A percentile compares a stretch with the other conserved stretches of the same genome.
Evolutionary conservation across 345 rosid species (phyloP).

Genomic region (Rhodomyrtus tomentosa): DNA sequence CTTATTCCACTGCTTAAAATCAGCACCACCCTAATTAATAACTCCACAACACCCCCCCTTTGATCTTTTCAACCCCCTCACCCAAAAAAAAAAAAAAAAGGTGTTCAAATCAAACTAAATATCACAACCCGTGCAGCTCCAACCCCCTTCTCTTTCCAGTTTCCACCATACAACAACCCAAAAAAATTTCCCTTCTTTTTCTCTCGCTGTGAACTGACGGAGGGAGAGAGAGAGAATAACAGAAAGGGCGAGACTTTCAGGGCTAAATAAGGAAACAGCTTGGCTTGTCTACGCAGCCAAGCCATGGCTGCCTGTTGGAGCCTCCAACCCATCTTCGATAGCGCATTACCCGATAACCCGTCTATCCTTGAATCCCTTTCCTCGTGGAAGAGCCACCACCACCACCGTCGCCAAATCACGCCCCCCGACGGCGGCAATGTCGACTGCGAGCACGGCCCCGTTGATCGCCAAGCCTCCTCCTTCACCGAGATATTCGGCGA

Average conservation of each 20-base stretch:
- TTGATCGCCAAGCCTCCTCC: constrained; percentile 21
- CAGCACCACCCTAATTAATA: constrained; percentile 15
- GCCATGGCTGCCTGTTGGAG: constrained; percentile 74
- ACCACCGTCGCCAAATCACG: constrained; percentile 5
- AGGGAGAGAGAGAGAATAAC: not conserved
- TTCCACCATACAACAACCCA: not conserved
- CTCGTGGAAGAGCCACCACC: constrained; percentile 38
- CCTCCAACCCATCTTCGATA: constrained; percentile 60
- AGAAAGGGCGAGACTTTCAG: not conserved
- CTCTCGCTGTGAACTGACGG: not conserved
- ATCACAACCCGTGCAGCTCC: not conserved
- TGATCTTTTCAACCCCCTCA: constrained; percentile 23
- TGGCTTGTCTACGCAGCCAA: constrained; percentile 1
- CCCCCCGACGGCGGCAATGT: not conserved
- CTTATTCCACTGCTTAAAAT: constrained; percentile 20
- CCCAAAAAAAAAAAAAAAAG: not conserved
- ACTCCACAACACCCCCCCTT: constrained; percentile 5
- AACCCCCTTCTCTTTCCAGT: not conserved
- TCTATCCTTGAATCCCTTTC: constrained; percentile 46
- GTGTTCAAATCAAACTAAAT: not conserved
- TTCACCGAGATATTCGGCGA: constrained; percentile 64
- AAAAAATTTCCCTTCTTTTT: not conserved
- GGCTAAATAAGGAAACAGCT: not conserved
- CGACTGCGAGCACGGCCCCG: not conserved
- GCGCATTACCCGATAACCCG: constrained; percentile 32